Evolutionary conservation across 2,329 filamentous ascomycete species (phyloP).

Genomic region (Podosphaera leucotricha): DNA sequence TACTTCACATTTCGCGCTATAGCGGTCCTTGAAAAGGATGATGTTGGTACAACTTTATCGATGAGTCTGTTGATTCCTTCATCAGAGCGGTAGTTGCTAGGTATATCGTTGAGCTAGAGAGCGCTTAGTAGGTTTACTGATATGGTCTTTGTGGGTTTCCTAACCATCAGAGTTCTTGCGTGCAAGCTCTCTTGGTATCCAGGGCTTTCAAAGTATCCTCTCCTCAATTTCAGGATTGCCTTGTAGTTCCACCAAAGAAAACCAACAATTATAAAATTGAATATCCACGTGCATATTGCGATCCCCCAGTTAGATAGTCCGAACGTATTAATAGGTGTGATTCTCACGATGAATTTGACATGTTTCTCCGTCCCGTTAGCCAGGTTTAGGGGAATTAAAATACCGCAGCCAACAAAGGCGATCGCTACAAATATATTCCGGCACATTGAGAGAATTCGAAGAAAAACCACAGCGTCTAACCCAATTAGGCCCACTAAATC

Average conservation of each 20-base stretch:
- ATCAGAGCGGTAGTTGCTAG: conserved; percentile 50
- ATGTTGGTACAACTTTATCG: conserved; percentile 55
- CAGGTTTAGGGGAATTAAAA: conserved; percentile 66
- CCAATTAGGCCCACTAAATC: conserved; percentile 63
- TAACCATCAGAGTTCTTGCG: conserved; percentile 43
- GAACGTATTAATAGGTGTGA: conserved; percentile 34
- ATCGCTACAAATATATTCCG: conserved; percentile 67
- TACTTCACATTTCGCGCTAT: conserved; percentile 85
- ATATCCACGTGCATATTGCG: conserved; percentile 35
- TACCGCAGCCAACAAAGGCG: conserved; percentile 44
- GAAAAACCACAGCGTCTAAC: conserved; percentile 74
- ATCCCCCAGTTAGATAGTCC: conserved; percentile 32
- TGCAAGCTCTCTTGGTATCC: conserved; percentile 81
- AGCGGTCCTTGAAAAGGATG: conserved; percentile 54
- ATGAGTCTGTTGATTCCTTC: conserved; percentile 72
- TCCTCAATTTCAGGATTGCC: conserved; percentile 44
- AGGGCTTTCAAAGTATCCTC: conserved; percentile 58
- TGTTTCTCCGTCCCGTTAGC: conserved; percentile 20
- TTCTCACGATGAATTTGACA: conserved; percentile 25
- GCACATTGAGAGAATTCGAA: conserved; percentile 76
- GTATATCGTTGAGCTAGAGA: conserved; percentile 58
- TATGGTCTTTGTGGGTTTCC: conserved; percentile 4
- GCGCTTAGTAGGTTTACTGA: conserved; percentile 5
- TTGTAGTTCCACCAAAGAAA: conserved; percentile 86
- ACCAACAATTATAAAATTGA: conserved; percentile 50